Evolutionary conservation across 2,329 filamentous ascomycete genomes (phyloP).

Genomic region (Aspergillus sp.): DNA sequence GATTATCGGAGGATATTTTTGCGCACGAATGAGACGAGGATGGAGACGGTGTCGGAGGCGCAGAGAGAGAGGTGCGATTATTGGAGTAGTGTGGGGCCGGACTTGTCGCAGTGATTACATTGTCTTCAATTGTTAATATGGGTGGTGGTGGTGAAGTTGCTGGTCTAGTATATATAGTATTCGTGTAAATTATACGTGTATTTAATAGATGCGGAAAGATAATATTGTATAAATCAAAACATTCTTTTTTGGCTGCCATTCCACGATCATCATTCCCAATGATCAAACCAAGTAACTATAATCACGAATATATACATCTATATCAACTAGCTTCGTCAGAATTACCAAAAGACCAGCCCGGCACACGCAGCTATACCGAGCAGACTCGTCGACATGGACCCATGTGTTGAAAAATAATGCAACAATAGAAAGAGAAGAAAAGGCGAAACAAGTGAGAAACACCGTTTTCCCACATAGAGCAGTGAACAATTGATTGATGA

Average conservation of each 20-base stretch:
- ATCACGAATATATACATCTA: neutral
- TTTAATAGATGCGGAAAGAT: neutral
- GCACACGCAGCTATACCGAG: constrained; percentile 8
- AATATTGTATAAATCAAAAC: neutral
- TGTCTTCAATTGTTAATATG: too few species aligned
- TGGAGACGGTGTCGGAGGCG: constrained; percentile 47
- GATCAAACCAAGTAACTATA: neutral
- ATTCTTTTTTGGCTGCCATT: neutral
- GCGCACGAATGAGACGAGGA: constrained; percentile 47
- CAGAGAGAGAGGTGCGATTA: constrained; percentile 52
- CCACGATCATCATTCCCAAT: neutral
- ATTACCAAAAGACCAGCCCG: neutral
- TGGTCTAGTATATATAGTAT: neutral
- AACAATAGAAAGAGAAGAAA: neutral
- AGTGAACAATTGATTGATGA: too few species aligned
- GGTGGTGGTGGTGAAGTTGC: too few species aligned
- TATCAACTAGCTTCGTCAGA: neutral
- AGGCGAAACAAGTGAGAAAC: neutral
- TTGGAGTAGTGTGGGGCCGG: constrained; percentile 51
- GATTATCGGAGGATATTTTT: constrained; percentile 45
- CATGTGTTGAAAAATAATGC: neutral
- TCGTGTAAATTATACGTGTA: neutral
- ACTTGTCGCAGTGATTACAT: constrained; percentile 47
- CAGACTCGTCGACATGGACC: neutral
- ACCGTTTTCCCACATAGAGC: neutral